These are phyloP conservation scores for Coelastrella sp. DNA, from an alignment of 139 green algal species.

Conservation along the genomic window DNA sequence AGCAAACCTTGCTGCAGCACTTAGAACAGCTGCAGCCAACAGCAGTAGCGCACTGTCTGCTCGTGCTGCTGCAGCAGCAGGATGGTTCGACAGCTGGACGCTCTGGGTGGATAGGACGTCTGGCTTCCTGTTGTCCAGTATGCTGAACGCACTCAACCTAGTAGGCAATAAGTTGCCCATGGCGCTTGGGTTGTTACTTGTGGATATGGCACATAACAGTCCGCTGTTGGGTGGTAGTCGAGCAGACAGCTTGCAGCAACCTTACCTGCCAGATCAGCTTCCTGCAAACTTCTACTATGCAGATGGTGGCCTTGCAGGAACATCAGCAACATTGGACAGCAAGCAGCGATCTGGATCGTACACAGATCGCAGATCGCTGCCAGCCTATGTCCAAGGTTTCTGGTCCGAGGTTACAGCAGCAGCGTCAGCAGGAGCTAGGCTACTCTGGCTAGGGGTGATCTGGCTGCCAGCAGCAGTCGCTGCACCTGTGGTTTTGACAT, in stretches of 20 bases:
- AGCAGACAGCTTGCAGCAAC: slow-evolving; percentile 22
- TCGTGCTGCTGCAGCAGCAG: slow-evolving; percentile 4
- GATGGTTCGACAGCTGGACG: slow-evolving; percentile 25
- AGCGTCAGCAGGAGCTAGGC: slow-evolving; percentile 24
- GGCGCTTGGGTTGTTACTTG: slow-evolving; percentile 58
- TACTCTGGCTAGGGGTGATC: slow-evolving; percentile 66
- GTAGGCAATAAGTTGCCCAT: slow-evolving; percentile 54
- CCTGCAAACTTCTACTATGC: slow-evolving; percentile 3
- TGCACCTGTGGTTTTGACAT: slow-evolving; percentile 64
- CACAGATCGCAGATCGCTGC: neutral
- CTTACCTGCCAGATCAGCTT: neutral
- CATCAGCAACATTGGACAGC: slow-evolving; percentile 10
- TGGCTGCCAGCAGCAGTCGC: slow-evolving; percentile 71
- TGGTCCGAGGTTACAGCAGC: neutral
- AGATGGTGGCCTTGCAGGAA: neutral
- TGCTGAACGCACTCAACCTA: slow-evolving; percentile 59
- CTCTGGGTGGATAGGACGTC: slow-evolving; percentile 17
- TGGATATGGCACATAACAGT: slow-evolving; percentile 50
- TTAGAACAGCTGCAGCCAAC: neutral
- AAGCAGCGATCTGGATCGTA: neutral
- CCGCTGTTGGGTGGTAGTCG: slow-evolving; percentile 26
- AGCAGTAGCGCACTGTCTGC: neutral
- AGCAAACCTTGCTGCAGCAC: neutral
- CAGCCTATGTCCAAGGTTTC: neutral
- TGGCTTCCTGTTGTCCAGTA: neutral